A percentile compares a stretch with the other conserved stretches of the same genome.
Conservation (phyloP, 805 yeast genomes). For the Jamesozyma lodderae region DNA sequence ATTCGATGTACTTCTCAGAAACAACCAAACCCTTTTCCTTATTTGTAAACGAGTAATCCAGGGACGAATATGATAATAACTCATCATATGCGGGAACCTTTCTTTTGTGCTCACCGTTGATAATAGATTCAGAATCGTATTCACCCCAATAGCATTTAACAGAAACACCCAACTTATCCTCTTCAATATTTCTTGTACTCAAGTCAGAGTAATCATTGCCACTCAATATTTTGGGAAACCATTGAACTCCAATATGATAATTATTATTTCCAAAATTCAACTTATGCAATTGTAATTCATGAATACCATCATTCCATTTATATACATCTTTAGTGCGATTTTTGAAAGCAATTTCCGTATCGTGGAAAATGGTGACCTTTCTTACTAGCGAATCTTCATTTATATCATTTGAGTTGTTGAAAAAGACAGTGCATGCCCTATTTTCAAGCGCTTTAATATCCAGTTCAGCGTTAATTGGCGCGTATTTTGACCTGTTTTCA, state of each 20-base stretch:
- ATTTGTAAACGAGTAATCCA: conserved; percentile 56
- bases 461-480: conserved; percentile 58
- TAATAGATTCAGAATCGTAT: conserved; percentile 37
- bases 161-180: conserved; percentile 41
- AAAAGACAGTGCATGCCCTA: conserved; percentile 54
- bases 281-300: conserved; percentile 55
- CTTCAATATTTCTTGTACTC: conserved; percentile 25
- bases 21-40: conserved; percentile 59
- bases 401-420: conserved; percentile 37
- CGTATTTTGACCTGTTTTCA: conserved; percentile 42
- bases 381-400: conserved; percentile 51
- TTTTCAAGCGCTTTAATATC: conserved; percentile 49
- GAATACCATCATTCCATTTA: conserved; percentile 55
- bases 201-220: conserved; percentile 33
- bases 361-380: conserved; percentile 41
- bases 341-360: conserved; percentile 32
- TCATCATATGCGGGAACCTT: conserved; percentile 68
- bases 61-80: conserved; percentile 56
- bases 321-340: conserved; percentile 21
- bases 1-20: conserved; percentile 40
- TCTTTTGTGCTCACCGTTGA: conserved; percentile 32
- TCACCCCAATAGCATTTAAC: conserved; percentile 78
- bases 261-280: conserved; percentile 44
- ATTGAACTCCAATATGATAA: conserved; percentile 59
- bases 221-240: conserved; percentile 50